Evolutionary conservation across 2,329 filamentous ascomycete genomes (phyloP).

Genomic region (Emmonsia crescens): DNA sequence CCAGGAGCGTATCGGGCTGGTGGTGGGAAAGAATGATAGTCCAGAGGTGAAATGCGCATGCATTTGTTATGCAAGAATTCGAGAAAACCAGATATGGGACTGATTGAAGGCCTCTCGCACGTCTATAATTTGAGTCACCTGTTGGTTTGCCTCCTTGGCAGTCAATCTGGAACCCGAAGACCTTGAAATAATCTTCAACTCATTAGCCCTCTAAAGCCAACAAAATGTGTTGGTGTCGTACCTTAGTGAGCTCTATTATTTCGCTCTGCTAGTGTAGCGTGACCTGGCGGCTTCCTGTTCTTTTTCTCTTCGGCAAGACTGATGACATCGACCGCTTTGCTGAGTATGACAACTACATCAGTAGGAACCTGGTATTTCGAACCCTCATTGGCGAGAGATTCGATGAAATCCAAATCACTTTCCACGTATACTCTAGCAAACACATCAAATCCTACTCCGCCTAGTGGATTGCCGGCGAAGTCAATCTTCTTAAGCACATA

Average conservation of each 20-base stretch:
- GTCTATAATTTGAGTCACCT: slow-evolving; percentile 18
- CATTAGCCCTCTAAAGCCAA: neutral
- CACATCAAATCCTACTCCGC: slow-evolving; percentile 36
- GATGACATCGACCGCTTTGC: neutral
- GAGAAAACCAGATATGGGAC: slow-evolving; percentile 26
- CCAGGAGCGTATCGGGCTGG: slow-evolving; percentile 20
- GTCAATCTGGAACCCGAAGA: neutral
- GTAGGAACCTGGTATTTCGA: slow-evolving; percentile 14
- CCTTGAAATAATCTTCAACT: neutral
- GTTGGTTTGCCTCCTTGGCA: neutral
- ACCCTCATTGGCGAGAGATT: slow-evolving; percentile 14
- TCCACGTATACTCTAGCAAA: slow-evolving; percentile 34
- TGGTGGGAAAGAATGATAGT: slow-evolving; percentile 22
- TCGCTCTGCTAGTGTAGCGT: neutral
- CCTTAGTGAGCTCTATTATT: neutral
- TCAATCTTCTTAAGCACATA: slow-evolving; percentile 35
- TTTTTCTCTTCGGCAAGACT: neutral
- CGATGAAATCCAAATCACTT: slow-evolving; percentile 24
- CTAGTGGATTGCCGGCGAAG: slow-evolving; percentile 35
- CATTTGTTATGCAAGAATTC: slow-evolving; percentile 17
- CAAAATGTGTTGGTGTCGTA: neutral
- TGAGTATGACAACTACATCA: slow-evolving; percentile 4
- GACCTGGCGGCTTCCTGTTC: neutral
- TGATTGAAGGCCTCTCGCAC: slow-evolving; percentile 25
- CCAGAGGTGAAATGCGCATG: slow-evolving; percentile 20